A percentile compares a stretch with the other conserved stretches of the same genome.
phyloP scores from a whole-genome alignment of 2,329 filamentous ascomycete species.

The Colletotrichum destructivum region DNA sequence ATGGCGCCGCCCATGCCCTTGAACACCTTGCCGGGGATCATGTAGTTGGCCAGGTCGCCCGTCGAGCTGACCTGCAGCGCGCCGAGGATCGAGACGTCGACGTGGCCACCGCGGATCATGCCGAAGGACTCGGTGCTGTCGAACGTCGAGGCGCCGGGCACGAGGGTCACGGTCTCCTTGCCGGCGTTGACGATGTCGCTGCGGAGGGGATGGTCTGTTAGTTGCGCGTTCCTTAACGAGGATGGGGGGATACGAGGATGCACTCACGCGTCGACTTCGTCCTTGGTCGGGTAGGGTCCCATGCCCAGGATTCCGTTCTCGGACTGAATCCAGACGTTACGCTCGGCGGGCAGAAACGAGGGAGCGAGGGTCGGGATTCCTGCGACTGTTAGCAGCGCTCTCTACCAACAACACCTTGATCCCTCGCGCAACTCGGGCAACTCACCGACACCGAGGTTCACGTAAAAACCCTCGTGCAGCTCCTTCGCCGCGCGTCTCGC shows the following conservation, averaged over 20 bases:
- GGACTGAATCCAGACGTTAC: constrained; percentile 86
- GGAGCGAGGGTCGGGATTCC: constrained; percentile 91
- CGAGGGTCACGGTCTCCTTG: constrained; percentile 87
- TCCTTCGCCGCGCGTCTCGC: constrained; percentile 84
- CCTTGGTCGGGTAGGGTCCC: constrained; percentile 82
- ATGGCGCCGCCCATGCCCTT: constrained; percentile 90
- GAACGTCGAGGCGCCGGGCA: constrained; percentile 83
- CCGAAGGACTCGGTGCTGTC: constrained; percentile 86
- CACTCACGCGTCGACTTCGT: constrained; percentile 74
- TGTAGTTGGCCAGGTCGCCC: constrained; percentile 90
- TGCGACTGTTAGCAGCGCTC: not conserved
- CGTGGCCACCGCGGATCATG: constrained; percentile 89
- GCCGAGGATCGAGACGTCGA: constrained; percentile 87
- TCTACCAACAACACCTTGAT: not conserved
- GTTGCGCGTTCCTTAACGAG: not conserved
- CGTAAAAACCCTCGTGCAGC: constrained; percentile 84
- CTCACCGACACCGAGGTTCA: constrained; percentile 78
- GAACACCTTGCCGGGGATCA: constrained; percentile 89
- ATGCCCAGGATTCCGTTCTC: constrained; percentile 91
- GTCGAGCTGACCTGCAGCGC: constrained; percentile 84
- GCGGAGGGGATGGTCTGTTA: constrained; percentile 46
- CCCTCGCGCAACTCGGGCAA: not conserved
- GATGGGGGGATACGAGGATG: constrained; percentile 1
- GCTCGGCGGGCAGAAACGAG: constrained; percentile 77
- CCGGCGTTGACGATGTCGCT: constrained; percentile 86